Evolutionary conservation across 2,329 filamentous ascomycete genomes (phyloP).

Genomic region (Cadophora sp.): DNA sequence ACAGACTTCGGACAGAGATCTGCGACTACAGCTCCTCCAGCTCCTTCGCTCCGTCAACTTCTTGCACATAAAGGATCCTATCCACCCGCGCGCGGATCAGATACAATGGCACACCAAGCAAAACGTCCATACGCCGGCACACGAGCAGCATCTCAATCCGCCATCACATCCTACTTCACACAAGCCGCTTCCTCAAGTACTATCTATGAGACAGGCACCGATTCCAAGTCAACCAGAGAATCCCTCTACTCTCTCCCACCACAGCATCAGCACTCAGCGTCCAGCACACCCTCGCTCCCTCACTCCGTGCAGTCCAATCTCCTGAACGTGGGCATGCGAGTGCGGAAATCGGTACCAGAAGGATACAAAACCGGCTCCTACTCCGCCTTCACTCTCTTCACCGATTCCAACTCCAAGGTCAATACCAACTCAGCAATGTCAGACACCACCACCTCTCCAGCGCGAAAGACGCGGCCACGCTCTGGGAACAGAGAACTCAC

Average conservation of each 20-base stretch:
- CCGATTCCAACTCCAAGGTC: slow-evolving; percentile 44
- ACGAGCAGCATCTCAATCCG: slow-evolving; percentile 52
- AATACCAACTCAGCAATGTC: neutral
- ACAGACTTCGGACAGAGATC: neutral
- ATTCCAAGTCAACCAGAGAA: neutral
- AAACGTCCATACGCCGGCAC: slow-evolving; percentile 67
- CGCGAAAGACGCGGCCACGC: slow-evolving; percentile 36
- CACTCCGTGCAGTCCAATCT: slow-evolving; percentile 78
- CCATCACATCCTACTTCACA: slow-evolving; percentile 63
- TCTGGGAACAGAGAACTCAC: slow-evolving; percentile 64
- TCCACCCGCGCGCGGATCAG: neutral
- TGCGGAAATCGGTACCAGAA: slow-evolving; percentile 91
- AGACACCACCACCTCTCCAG: neutral
- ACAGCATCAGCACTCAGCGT: slow-evolving; percentile 11
- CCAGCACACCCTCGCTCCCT: slow-evolving; percentile 39
- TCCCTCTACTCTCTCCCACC: slow-evolving; percentile 49
- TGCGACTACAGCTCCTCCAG: neutral
- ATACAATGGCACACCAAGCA: slow-evolving; percentile 41
- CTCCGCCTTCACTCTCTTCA: slow-evolving; percentile 60
- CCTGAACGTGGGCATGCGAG: slow-evolving; percentile 91
- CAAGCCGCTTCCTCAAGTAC: slow-evolving; percentile 28
- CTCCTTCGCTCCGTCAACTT: neutral
- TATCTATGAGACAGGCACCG: slow-evolving; percentile 23
- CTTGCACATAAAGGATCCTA: slow-evolving; percentile 7
- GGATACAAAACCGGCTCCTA: slow-evolving; percentile 82